These are phyloP conservation scores for Solanum aculeatissimum DNA, from an alignment of 305 asterid species.

Conservation along the genomic window DNA sequence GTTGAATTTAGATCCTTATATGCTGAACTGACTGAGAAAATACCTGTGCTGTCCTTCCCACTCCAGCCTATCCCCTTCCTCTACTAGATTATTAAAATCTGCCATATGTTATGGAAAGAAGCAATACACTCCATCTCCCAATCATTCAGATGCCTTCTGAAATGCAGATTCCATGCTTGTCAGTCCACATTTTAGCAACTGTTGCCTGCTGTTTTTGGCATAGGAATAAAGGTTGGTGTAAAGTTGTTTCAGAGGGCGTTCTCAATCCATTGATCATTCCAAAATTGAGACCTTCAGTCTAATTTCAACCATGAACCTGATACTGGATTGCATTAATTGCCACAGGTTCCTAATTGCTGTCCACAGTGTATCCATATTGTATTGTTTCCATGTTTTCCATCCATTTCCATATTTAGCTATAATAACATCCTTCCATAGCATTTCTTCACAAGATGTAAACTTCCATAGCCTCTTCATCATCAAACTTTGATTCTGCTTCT, in stretches of 20 bases:
- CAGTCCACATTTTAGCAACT: no score
- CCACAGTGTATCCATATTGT: background rate
- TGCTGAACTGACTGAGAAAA: background rate
- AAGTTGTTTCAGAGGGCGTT: background rate
- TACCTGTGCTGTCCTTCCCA: background rate
- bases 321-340: background rate
- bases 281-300: background rate
- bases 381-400: background rate
- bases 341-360: background rate
- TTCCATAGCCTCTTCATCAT: background rate
- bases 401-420: background rate
- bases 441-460: background rate
- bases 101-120: no score
- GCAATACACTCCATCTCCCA: no score
- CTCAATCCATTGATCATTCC: background rate
- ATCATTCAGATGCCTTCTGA: no score
- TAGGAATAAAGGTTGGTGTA: background rate
- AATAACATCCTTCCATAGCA: background rate
- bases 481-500: background rate
- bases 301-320: background rate
- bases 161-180: no score
- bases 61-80: background rate
- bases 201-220: no score
- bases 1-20: background rate
- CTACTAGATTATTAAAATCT: background rate